Conservation (phyloP, 805 yeast species). For the Candida rishiriensis region DNA sequence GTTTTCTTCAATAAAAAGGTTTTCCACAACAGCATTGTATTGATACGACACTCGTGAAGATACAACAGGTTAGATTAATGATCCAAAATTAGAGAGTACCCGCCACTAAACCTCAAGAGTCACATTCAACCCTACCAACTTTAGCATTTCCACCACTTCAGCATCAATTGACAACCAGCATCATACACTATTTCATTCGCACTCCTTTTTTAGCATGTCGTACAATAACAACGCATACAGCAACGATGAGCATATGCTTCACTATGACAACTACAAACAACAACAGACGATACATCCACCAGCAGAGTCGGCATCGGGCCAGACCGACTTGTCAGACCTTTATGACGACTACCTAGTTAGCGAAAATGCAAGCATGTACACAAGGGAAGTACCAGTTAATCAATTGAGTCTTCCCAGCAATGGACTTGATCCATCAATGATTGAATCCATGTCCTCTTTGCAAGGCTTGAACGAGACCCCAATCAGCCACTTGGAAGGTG, state of each 20-base stretch:
- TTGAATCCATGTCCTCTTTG: constrained; percentile 1
- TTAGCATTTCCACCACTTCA: too few species aligned
- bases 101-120: too few species aligned
- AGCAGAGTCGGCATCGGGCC: not conserved
- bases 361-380: constrained; percentile 2
- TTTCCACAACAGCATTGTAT: too few species aligned
- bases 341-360: constrained; percentile 26
- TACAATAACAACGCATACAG: not conserved
- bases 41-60: too few species aligned
- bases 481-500: not conserved
- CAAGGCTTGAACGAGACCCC: constrained; percentile 1
- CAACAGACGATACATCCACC: constrained; percentile 1
- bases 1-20: too few species aligned
- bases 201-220: too few species aligned
- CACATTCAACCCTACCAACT: too few species aligned
- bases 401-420: not conserved
- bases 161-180: too few species aligned
- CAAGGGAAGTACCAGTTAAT: not conserved
- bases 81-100: too few species aligned
- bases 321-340: constrained; percentile 20
- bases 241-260: not conserved
- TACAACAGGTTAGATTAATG: too few species aligned
- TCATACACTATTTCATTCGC: not conserved
- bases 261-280: not conserved
- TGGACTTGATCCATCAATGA: not conserved